These are phyloP conservation scores for Trichosporon sp. DNA, from an alignment of 1,284 basidiomycete species.

Conservation along the genomic window DNA sequence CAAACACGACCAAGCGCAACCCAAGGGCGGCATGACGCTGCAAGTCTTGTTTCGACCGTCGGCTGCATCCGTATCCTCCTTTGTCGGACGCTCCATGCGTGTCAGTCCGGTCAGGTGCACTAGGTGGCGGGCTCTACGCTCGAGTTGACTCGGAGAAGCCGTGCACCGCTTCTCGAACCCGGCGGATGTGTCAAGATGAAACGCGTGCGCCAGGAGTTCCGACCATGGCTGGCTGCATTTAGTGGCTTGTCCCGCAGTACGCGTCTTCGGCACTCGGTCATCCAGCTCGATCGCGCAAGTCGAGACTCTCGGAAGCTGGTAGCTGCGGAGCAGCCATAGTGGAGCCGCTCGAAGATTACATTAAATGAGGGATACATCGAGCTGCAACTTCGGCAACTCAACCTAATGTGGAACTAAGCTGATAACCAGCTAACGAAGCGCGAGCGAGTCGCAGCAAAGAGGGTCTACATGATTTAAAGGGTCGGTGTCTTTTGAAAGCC, in stretches of 20 bases:
- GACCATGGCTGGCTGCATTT: neutral
- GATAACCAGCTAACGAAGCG: neutral
- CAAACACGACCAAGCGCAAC: neutral
- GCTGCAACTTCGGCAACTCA: neutral
- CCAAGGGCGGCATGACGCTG: neutral
- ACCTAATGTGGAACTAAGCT: neutral
- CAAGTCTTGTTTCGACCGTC: neutral
- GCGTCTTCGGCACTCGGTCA: neutral
- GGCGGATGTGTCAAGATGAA: neutral
- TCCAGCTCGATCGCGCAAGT: neutral
- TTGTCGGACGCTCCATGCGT: no score
- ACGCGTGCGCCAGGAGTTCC: neutral
- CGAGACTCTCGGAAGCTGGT: no score
- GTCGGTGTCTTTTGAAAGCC: neutral
- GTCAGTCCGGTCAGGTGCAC: no score
- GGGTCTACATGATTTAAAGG: neutral
- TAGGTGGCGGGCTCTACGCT: no score
- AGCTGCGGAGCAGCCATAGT: neutral
- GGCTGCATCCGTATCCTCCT: neutral
- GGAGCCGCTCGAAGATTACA: neutral
- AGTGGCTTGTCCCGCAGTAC: neutral
- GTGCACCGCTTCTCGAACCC: neutral
- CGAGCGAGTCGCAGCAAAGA: neutral
- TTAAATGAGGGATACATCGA: neutral
- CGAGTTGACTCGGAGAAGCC: no score